phyloP scores from a whole-genome alignment of 2,329 filamentous ascomycete species.

The Sclerotinia subarctica region DNA sequence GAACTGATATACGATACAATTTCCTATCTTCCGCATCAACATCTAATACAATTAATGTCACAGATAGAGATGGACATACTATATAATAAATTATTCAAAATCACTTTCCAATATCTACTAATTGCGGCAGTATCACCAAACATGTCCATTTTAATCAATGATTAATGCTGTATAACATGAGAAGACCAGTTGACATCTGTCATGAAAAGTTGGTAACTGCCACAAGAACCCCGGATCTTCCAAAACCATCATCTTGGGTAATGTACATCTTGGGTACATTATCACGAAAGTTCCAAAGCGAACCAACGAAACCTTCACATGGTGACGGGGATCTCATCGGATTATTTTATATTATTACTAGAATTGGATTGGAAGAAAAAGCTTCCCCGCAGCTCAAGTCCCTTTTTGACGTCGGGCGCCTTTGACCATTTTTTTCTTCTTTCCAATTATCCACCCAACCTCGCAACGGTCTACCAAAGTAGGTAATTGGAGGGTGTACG shows the following conservation, averaged over 20 bases:
- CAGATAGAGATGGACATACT: background rate
- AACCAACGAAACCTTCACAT: background rate
- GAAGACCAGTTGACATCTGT: background rate
- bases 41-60: background rate
- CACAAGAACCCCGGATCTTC: slow-evolving; percentile 6
- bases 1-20: background rate
- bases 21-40: background rate
- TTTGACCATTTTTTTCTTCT: background rate
- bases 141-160: background rate
- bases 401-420: background rate
- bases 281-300: background rate
- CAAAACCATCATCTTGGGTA: slow-evolving; percentile 8
- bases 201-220: background rate
- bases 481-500: no score
- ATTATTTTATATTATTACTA: background rate
- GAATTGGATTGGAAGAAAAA: background rate
- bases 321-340: background rate
- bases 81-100: background rate
- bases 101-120: background rate
- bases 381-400: background rate
- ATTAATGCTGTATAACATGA: background rate
- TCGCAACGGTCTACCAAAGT: no score
- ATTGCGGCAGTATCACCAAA: background rate
- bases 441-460: background rate
- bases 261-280: no score